Evolutionary conservation across 306 rosid genomes (phyloP), one percentile per base, ranked within the genome.

Genomic region (Corylus heterophylla): DNA sequence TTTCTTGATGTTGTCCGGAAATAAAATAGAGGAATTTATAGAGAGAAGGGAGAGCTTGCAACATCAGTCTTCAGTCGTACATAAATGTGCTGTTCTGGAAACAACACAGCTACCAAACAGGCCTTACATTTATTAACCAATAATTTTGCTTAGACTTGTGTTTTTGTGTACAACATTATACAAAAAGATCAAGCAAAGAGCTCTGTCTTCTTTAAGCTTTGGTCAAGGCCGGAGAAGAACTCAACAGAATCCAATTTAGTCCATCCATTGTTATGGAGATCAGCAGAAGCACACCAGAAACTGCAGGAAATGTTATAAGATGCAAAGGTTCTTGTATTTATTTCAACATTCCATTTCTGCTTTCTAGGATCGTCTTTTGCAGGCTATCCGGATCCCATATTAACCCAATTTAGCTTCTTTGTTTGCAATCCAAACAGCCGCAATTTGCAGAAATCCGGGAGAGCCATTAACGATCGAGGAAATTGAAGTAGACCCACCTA

Each of bases 401-500:
- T 74, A 64, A 70, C 52, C 25, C 14, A 11, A 66, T 81, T 52
- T 68, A 64, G 71, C 71, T 31, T 17, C 2, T 52, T 44, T 31
- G 22, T 37, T 67, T 71, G 35, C 66, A 55, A 5, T 18, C 64
- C 78, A 27, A 80, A 85, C 90, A 90, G 94, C 94, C 78, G 94
- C 94, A 59, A 59, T 90, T 18, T 80, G 91, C 76, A 84, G 88
- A 88, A 85, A 37, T 11, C 54, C 90, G 37, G 90, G 92, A 27
- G 89, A 90, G 54, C 74, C 88, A 20, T 85, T 88, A 37, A 77
- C 81, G 0, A 86, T 90, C 20, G 94, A 88, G 74, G 94, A 90
- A 74, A 80, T 90, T 49, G 85, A 86, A 78, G 82, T 90, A n/a
- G 92, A 88, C 4, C 90, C 92, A 44, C 92, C 94, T 22, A 81